Base-by-base conservation (phyloP, 140 eudicot genomes). In the Erigeron philadelphicus region DNA sequence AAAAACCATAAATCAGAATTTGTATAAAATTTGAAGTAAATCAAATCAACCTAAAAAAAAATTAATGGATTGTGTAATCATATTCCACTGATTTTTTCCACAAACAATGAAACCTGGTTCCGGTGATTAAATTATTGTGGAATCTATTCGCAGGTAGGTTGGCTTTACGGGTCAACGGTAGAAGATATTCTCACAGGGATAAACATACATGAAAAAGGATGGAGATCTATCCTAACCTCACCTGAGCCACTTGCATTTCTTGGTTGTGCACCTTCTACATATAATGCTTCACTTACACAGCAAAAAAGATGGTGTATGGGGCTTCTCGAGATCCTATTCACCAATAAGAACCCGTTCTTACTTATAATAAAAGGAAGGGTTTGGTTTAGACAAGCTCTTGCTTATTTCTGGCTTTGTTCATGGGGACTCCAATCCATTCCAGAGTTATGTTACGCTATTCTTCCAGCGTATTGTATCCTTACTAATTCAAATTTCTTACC, bases 241-340 rank as follows among this genome's bases (percentile, higher is more conserved):
- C 73, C 83, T 0, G 77, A 73, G 25, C 83, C 82, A 11, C 63
- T 60, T 6, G 74, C 76, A 0, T 86, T 86, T 74, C 85, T 81
- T 11, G 88, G 88, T 38, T 83, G 79, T 53, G 76, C 81, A 21
- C 86, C 93, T 4, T 1, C 83, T 6, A 67, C 79, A 45, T 86
- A 84, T 59, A 81, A 85, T 0, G 48, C 54, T 1, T 40, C 84
- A 38, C 11, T 81, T 16, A 58, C 41, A 64, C 93, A 86, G 67
- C 75, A 59, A 46, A 86, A 83, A 66, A 76, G 93, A 67, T 86
- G 93, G 88, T 55, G 83, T 17, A 79, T 68, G 4, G 93, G 93
- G 53, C 80, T 83, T 63, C 73, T 83, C 9, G 93, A 86, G 68
- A 15, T 78, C 58, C 3, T 83, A 10, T 70, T 81, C 64, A 75